Conservation (phyloP, 2,329 filamentous ascomycete species). For the Fusarium cicatricum region DNA sequence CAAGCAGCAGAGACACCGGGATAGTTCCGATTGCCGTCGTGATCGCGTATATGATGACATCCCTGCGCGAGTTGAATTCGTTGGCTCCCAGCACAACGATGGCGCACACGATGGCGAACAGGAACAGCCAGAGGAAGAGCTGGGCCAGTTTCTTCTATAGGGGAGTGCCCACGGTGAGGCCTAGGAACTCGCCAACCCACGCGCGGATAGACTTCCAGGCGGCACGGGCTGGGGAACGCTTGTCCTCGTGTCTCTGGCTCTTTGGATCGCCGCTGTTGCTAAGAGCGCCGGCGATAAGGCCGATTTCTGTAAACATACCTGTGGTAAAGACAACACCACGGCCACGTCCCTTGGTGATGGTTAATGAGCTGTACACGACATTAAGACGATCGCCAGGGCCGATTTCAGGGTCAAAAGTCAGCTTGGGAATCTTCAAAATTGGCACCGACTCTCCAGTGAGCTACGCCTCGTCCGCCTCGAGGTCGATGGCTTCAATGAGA, state of each 20-base stretch:
- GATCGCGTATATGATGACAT: conserved; percentile 51
- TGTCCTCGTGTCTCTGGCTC: background rate
- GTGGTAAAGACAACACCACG: conserved; percentile 67
- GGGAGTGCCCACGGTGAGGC: conserved; percentile 66
- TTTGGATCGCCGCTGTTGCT: conserved; percentile 39
- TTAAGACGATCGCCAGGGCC: conserved; percentile 63
- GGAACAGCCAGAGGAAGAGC: conserved; percentile 66
- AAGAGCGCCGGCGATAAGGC: conserved; percentile 59
- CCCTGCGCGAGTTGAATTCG: conserved; percentile 45
- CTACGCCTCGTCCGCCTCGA: conserved; percentile 69
- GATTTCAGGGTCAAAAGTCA: conserved; percentile 48
- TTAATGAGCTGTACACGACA: conserved; percentile 65
- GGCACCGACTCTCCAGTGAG: conserved; percentile 69
- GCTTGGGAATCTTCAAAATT: conserved; percentile 57
- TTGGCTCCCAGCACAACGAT: conserved; percentile 38
- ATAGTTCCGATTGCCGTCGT: conserved; percentile 55
- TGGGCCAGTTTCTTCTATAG: conserved; percentile 73
- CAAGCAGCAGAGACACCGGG: conserved; percentile 54
- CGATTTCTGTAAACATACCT: conserved; percentile 68
- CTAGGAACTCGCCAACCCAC: conserved; percentile 53
- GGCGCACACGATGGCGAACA: conserved; percentile 29
- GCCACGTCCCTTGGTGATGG: conserved; percentile 65
- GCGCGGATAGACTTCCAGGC: conserved; percentile 6
- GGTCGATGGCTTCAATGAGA: conserved; percentile 64
- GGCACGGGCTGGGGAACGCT: background rate